phyloP scores from a whole-genome alignment of 2,329 filamentous ascomycete genomes.

The Arthroderma sp. region DNA sequence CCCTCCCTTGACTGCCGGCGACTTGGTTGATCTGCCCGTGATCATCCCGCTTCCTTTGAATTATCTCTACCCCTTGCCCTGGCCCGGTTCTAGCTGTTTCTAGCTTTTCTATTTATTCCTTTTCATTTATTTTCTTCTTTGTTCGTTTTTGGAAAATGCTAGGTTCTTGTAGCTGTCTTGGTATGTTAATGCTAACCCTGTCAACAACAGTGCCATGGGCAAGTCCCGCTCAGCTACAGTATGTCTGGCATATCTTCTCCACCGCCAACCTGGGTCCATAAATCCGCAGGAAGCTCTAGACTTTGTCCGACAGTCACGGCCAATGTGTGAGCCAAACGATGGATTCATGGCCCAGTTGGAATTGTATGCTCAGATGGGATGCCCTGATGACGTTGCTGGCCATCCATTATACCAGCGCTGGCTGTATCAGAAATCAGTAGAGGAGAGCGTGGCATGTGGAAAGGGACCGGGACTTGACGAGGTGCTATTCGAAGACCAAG shows the following conservation, averaged over 20 bases:
- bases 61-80: not conserved
- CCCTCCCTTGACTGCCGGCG: too few relatives aligned
- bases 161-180: too few relatives aligned
- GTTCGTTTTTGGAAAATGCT: not conserved
- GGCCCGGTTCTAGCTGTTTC: not conserved
- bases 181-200: too few relatives aligned
- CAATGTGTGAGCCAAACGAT: slow-evolving; percentile 74
- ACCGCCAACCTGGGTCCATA: slow-evolving; percentile 43
- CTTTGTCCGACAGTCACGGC: slow-evolving; percentile 55
- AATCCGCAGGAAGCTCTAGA: slow-evolving; percentile 52
- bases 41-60: too few relatives aligned
- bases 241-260: slow-evolving; percentile 72
- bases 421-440: slow-evolving; percentile 53
- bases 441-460: slow-evolving; percentile 56
- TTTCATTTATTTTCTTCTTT: not conserved
- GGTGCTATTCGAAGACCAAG: slow-evolving; percentile 58
- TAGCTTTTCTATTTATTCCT: too few relatives aligned
- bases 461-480: slow-evolving; percentile 63
- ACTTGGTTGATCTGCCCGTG: too few relatives aligned
- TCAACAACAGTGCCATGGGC: slow-evolving; percentile 65
- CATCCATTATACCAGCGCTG: slow-evolving; percentile 71
- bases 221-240: slow-evolving; percentile 84
- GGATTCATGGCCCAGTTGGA: slow-evolving; percentile 85
- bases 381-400: slow-evolving; percentile 53
- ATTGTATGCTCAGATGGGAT: slow-evolving; percentile 78